phyloP scores from a whole-genome alignment of 257 asterid species.

The Salvia hispanica region DNA sequence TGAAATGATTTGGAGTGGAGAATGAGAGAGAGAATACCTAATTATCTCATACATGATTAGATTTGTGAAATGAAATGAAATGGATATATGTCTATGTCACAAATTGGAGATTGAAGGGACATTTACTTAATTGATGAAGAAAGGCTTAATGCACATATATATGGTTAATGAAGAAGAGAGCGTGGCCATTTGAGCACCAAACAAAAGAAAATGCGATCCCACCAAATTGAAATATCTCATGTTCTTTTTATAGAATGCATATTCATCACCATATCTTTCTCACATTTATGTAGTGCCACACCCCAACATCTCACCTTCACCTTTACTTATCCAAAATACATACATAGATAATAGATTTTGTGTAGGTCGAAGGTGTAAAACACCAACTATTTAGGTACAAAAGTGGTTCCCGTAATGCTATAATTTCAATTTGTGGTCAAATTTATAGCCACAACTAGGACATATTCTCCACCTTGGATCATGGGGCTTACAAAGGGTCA shows the following conservation, averaged over 20 bases:
- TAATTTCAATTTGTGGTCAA: too few relatives aligned
- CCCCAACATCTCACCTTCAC: constrained; percentile 26
- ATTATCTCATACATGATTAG: not conserved
- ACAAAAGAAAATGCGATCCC: not conserved
- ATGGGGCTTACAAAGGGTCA: too few relatives aligned
- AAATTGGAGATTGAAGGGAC: not conserved
- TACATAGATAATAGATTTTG: not conserved
- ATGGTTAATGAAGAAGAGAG: not conserved
- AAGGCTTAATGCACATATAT: not conserved
- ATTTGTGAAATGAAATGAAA: too few relatives aligned
- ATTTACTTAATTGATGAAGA: not conserved
- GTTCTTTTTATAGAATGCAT: constrained; percentile 5
- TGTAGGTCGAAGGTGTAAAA: constrained; percentile 9
- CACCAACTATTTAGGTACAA: not conserved
- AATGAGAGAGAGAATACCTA: not conserved
- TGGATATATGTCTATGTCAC: too few relatives aligned
- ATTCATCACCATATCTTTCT: constrained; percentile 16
- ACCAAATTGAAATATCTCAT: too few relatives aligned
- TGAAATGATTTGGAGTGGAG: not conserved
- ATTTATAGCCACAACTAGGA: too few relatives aligned
- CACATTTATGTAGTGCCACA: constrained; percentile 19
- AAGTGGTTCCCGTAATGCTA: not conserved
- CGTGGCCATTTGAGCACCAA: constrained; percentile 15
- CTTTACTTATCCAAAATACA: not conserved
- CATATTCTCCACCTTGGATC: too few relatives aligned